Base-by-base conservation (phyloP, 1,284 basidiomycete genomes). In the Rhizoctonia solani region DNA sequence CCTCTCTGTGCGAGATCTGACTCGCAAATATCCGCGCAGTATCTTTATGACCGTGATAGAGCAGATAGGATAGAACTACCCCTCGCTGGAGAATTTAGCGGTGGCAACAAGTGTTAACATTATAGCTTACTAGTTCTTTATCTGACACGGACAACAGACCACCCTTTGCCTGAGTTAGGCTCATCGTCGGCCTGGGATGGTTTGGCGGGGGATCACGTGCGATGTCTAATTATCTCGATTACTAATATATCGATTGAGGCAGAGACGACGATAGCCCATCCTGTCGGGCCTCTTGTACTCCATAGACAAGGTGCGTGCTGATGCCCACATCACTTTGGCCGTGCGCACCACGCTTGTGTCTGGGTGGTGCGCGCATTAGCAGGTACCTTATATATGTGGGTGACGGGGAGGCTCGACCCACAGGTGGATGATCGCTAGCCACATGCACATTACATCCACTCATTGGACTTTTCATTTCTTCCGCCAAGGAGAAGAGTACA, bases 1-100 rank as follows among this genome's bases (percentile, higher is more conserved):
- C 44, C 32, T 61, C 58, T 14, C 58, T 44, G 19, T 34, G 46
- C 16, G 44, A 29, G 9, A 61, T 30, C 23, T 61, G 44, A 6
- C n/a, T n/a, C 30, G 44, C 44, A 23, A 61, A 61, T 11, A 44
- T 46, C 21, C 46, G 58, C 30, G 46, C 58, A 29, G 58, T 61
- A 39, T 61, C 58, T 23, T 39, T 61, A n/a, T 61, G 58, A n/a
- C 58, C 58, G 50, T 61, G 58, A 30, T 61, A 44, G 29, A 61
- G 44, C 4, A 61, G 46, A 29, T 61, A 61, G 25, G 58, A 61
- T 9, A 61, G 58, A 37, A 61, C 44, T 27, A 61, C 46, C 30
- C 46, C 50, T 44, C 58, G 58, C 58, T 61, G 46, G 30, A 25
- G 49, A 30, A 61, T 21, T 47, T 50, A 23, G 34, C 8, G 13